A percentile compares a stretch with the other conserved stretches of the same genome.
Evolutionary conservation across 495 filamentous ascomycete species (phyloP).

Genomic region (Penicillium coprophilum): DNA sequence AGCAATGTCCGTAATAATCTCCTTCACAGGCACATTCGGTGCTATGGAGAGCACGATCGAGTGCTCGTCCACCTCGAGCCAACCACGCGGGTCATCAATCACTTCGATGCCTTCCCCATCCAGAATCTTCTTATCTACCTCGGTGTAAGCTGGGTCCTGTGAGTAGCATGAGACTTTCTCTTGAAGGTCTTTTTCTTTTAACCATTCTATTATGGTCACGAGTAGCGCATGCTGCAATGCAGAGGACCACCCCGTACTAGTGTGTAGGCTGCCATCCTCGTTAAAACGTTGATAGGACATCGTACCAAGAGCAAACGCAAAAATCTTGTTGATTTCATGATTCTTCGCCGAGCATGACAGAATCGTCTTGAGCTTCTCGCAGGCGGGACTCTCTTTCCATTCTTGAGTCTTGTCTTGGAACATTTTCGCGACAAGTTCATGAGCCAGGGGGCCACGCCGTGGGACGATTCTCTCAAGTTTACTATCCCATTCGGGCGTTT

Average conservation of each 20-base stretch:
- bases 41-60: constrained; percentile 30
- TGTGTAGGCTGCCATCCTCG: neutral
- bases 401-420: constrained; percentile 5
- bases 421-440: neutral
- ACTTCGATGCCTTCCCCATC: constrained; percentile 38
- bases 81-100: constrained; percentile 33
- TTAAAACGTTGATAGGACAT: neutral
- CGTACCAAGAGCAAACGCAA: constrained; percentile 16
- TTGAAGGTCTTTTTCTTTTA: constrained; percentile 1
- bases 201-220: constrained; percentile 16
- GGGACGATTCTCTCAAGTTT: constrained; percentile 1
- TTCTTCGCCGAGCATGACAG: constrained; percentile 3
- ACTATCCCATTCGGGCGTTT: neutral
- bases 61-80: constrained; percentile 33
- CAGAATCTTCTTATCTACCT: constrained; percentile 24
- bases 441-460: neutral
- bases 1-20: constrained; percentile 35
- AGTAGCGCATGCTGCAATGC: constrained; percentile 18
- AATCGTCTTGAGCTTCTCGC: constrained; percentile 7
- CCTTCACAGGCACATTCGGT: constrained; percentile 30
- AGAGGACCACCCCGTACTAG: neutral
- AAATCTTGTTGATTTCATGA: constrained; percentile 16
- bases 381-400: constrained; percentile 12
- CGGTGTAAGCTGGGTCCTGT: constrained; percentile 32
- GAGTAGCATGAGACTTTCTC: constrained; percentile 15